Percentiles rank a stretch among this genome's conserved stretches.
Conservation (phyloP, 2,329 filamentous ascomycete genomes). For the Parafenestella ontariensis region DNA sequence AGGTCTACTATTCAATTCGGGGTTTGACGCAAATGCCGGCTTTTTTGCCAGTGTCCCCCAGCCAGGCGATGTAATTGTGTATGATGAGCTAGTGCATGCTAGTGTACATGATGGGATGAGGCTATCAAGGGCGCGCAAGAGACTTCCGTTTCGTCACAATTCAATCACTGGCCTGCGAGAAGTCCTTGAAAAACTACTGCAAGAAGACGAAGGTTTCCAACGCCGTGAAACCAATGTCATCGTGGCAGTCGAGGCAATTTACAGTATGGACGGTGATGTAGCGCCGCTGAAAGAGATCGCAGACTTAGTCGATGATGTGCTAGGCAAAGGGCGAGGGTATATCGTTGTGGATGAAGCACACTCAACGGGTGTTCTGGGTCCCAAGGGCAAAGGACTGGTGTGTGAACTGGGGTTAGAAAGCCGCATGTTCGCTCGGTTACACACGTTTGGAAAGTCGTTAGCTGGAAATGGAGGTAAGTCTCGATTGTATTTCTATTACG, state of each 20-base stretch:
- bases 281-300: slow-evolving; percentile 69
- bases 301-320: slow-evolving; percentile 60
- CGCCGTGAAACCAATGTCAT: slow-evolving; percentile 38
- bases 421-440: slow-evolving; percentile 33
- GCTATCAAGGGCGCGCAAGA: slow-evolving; percentile 62
- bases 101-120: slow-evolving; percentile 79
- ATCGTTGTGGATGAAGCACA: slow-evolving; percentile 75
- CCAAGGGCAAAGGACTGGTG: slow-evolving; percentile 65
- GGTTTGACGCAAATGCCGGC: slow-evolving; percentile 59
- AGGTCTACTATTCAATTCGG: slow-evolving; percentile 67
- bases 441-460: slow-evolving; percentile 38
- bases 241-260: slow-evolving; percentile 52
- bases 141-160: slow-evolving; percentile 66
- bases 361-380: slow-evolving; percentile 67
- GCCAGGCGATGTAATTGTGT: slow-evolving; percentile 62
- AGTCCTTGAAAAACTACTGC: slow-evolving; percentile 49
- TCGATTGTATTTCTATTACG: no score
- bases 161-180: slow-evolving; percentile 47
- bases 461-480: slow-evolving; percentile 32
- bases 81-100: slow-evolving; percentile 77
- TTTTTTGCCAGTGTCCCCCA: slow-evolving; percentile 59
- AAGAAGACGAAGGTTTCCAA: slow-evolving; percentile 26
- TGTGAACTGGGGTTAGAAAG: slow-evolving; percentile 33
- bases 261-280: slow-evolving; percentile 85
- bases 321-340: slow-evolving; percentile 66